Base-by-base conservation (phyloP, 768 basidiomycete species). In the Botryobasidium botryosum region DNA sequence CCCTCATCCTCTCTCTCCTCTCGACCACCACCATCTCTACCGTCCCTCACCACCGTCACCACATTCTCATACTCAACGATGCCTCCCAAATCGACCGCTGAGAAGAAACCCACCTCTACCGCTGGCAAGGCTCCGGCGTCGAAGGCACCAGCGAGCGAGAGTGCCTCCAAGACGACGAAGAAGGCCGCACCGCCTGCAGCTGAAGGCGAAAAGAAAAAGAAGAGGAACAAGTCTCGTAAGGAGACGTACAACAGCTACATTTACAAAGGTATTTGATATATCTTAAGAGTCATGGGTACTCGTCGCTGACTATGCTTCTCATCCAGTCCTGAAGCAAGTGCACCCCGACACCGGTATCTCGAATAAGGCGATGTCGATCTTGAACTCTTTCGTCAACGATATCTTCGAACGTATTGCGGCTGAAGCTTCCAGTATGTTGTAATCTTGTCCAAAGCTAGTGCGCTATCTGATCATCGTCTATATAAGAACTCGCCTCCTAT, bases 261-360 rank as follows among this genome's bases (percentile, higher is more conserved):
- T 60, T 85, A 83, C 68, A 85, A 83, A 63, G 83, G 83, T 79
- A n/a, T 56, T 25, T 17, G 23, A 12, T 28, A 4, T 32, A 17
- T n/a, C 29, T 26, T 39, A 7, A 8, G 18, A 35, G n/a, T 24
- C 18, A 10, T n/a, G 37, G 10, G 10, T 10, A 10, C 20, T 2
- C 8, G 31, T 17, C 24, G 27, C 15, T 38, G n/a, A 44, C 42
- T 44, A 46, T 26, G 40, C 29, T 21, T 45, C 43, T 28, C 52
- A 35, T 40, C 47, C 55, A 87, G 88, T 91, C 55, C 75, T 92
- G 50, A 88, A 86, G 66, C 88, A 96, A 68, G 91, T 96, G 48
- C 92, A 96, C 69, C 88, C 91, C 42, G 92, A 96, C 59, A 97
- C 87, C 41, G 92, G 91, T 79, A 96, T 96, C 68, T 91, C 90